Conservation (phyloP, 2,329 filamentous ascomycete genomes). For the Stachybotrys chartarum region DNA sequence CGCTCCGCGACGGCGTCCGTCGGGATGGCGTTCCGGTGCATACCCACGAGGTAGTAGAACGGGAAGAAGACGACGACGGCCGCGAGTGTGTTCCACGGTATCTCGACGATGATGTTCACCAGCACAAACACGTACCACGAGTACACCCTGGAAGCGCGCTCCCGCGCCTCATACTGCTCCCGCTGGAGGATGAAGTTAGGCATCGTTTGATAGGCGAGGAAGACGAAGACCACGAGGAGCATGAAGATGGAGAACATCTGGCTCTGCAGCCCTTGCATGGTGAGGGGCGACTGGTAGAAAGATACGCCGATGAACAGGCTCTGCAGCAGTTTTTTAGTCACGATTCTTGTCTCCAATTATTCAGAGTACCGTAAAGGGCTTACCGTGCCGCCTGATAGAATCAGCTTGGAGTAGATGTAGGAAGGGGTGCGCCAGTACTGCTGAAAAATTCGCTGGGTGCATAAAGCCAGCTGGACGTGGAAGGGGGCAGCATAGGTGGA, state of each 20-base stretch:
- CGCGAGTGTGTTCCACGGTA: conserved; percentile 62
- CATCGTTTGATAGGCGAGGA: conserved; percentile 65
- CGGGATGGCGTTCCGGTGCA: conserved; percentile 26
- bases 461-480: conserved; percentile 23
- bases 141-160: conserved; percentile 67
- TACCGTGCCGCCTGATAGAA: conserved; percentile 12
- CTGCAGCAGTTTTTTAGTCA: no score
- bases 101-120: conserved; percentile 64
- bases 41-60: conserved; percentile 62
- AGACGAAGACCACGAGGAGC: conserved; percentile 61
- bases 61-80: conserved; percentile 55
- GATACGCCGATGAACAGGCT: conserved; percentile 27
- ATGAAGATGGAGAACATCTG: conserved; percentile 64
- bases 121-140: conserved; percentile 69
- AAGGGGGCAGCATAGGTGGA: conserved; percentile 20
- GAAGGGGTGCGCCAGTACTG: conserved; percentile 36
- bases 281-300: conserved; percentile 37
- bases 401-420: conserved; percentile 53
- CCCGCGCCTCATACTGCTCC: conserved; percentile 70
- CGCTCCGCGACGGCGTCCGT: conserved; percentile 28
- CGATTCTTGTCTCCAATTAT: background rate
- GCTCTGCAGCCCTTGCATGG: conserved; percentile 59
- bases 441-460: conserved; percentile 27
- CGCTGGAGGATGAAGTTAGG: conserved; percentile 70
- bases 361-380: background rate